Percentiles rank a stretch among this genome's conserved stretches.
These are phyloP conservation scores for Plasmodium falciparum DNA, from an alignment of 169 alveolate genomes.

Conservation along the genomic window DNA sequence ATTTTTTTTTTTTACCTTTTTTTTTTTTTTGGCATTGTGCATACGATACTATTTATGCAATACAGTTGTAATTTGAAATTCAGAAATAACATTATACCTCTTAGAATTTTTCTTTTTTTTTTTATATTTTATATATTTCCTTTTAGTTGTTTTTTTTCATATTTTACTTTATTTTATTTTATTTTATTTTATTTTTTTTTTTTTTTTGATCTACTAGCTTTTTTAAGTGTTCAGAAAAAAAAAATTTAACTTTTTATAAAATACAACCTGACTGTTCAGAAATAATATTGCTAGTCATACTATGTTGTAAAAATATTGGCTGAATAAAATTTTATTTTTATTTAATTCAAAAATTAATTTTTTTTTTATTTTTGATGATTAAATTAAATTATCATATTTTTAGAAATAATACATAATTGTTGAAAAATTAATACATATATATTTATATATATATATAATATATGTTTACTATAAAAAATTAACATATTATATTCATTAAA, in stretches of 20 bases:
- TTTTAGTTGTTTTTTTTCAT: no score
- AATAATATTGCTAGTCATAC: constrained; percentile 3
- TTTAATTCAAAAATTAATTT: constrained; percentile 9
- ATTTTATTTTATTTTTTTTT: no score
- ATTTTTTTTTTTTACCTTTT: background rate
- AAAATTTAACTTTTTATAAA: background rate
- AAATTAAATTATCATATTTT: constrained; percentile 10
- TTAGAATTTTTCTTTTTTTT: constrained; percentile 17
- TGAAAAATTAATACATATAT: constrained; percentile 14
- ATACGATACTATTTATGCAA: background rate
- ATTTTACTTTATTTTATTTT: no score
- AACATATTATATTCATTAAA: background rate
- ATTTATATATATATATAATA: background rate
- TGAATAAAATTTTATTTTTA: constrained; percentile 32
- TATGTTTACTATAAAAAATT: background rate
- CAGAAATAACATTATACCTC: constrained; percentile 3
- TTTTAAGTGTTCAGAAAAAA: background rate
- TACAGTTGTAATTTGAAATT: constrained; percentile 3
- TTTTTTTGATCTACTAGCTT: no score
- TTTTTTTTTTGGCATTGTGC: constrained; percentile 10
- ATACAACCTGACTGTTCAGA: constrained; percentile 48
- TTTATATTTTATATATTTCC: background rate
- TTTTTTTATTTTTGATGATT: constrained; percentile 10
- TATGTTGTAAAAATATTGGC: constrained; percentile 6
- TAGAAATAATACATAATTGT: constrained; percentile 9